These are phyloP conservation scores for Globisporangium recalcitrans DNA, from an alignment of 352 stramenopile genomes.

Conservation along the genomic window DNA sequence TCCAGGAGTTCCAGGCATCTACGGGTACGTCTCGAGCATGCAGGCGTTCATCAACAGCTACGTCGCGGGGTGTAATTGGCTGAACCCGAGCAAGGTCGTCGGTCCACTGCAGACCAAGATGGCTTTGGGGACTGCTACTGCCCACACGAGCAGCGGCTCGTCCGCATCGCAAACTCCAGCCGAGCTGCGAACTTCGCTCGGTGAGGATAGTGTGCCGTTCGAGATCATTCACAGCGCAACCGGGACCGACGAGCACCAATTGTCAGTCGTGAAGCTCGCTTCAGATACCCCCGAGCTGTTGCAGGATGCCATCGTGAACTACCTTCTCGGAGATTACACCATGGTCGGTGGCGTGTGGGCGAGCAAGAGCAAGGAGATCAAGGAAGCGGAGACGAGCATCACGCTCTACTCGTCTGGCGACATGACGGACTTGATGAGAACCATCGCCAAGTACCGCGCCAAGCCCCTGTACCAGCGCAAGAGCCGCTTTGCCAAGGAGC, in stretches of 20 bases:
- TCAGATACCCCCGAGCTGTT: conserved; percentile 21
- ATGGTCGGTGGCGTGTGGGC: conserved; percentile 17
- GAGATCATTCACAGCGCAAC: conserved; percentile 30
- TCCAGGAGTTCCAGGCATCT: conserved; percentile 28
- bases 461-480: conserved; percentile 21
- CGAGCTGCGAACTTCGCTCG: background rate
- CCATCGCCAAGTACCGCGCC: conserved; percentile 13
- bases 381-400: conserved; percentile 14
- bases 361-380: conserved; percentile 14
- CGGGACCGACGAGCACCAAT: conserved; percentile 19
- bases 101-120: background rate
- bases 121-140: background rate
- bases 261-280: conserved; percentile 29
- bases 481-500: conserved; percentile 21
- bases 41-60: conserved; percentile 27
- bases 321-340: conserved; percentile 23
- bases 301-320: conserved; percentile 21
- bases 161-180: background rate
- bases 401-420: conserved; percentile 32
- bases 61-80: conserved; percentile 25
- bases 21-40: conserved; percentile 22
- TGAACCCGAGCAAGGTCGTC: conserved; percentile 11
- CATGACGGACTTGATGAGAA: conserved; percentile 22
- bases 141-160: background rate
- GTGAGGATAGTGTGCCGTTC: conserved; percentile 14